phyloP scores from a whole-genome alignment of 2,329 filamentous ascomycete genomes.

The Epichloe sylvatica region DNA sequence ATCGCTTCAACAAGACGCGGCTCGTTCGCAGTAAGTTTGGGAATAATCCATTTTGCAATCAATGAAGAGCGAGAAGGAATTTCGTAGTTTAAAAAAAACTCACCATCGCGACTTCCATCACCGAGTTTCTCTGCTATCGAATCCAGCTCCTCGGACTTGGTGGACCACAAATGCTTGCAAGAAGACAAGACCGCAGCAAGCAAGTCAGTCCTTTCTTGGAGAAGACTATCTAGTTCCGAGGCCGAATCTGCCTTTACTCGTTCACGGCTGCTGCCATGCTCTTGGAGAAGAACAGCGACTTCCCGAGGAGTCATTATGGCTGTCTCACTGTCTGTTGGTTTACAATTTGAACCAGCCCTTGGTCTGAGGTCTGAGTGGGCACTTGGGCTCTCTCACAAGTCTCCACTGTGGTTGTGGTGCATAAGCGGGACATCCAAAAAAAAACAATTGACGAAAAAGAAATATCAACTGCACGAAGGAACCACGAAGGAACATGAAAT shows the following conservation, averaged over 20 bases:
- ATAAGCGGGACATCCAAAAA: no score
- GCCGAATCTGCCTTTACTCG: constrained; percentile 16
- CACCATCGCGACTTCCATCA: constrained; percentile 42
- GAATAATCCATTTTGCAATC: no score
- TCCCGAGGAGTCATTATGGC: constrained; percentile 23
- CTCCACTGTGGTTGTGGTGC: not conserved
- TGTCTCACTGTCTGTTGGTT: constrained; percentile 3
- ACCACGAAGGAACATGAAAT: no score
- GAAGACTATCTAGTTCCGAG: constrained; percentile 10
- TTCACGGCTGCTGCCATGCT: constrained; percentile 16
- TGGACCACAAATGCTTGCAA: constrained; percentile 27
- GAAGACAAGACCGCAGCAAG: constrained; percentile 25
- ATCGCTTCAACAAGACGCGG: not conserved
- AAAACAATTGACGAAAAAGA: no score
- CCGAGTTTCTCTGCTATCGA: constrained; percentile 36
- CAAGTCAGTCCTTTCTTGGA: constrained; percentile 14
- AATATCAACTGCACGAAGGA: no score
- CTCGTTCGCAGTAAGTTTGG: no score
- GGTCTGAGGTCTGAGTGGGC: not conserved
- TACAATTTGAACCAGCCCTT: not conserved
- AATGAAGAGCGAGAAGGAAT: no score
- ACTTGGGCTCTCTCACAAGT: not conserved
- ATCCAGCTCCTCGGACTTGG: constrained; percentile 29
- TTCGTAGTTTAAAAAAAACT: constrained; percentile 11
- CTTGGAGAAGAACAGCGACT: constrained; percentile 22